These are phyloP conservation scores for Vaccinium myrtillus DNA, from an alignment of 148 eudicot genomes.

Conservation along the genomic window DNA sequence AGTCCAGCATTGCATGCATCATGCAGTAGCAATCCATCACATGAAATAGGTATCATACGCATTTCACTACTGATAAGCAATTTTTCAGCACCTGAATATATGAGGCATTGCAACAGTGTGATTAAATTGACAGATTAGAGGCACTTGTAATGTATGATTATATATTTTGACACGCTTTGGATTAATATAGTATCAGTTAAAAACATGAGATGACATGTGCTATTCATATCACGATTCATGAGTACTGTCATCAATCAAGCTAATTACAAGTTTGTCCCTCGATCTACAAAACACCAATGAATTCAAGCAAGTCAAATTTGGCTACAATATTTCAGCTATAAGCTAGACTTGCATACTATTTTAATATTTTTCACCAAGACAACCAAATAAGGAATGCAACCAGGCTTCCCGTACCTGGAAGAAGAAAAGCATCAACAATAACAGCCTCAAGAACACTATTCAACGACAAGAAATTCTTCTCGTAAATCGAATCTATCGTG, in stretches of 20 bases:
- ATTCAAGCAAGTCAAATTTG: background rate
- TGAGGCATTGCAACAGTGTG: background rate
- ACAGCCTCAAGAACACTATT: constrained; percentile 82
- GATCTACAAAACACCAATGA: background rate
- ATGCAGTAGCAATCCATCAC: background rate
- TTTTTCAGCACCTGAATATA: background rate
- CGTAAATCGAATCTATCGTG: constrained; percentile 72
- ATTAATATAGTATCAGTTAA: background rate
- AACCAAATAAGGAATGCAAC: background rate
- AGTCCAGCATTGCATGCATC: background rate
- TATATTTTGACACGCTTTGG: background rate
- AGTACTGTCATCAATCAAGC: background rate
- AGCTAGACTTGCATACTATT: background rate
- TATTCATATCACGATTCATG: background rate
- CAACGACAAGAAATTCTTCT: constrained; percentile 75
- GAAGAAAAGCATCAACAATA: constrained; percentile 56
- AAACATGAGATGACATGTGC: background rate
- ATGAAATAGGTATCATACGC: background rate
- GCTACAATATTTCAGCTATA: background rate
- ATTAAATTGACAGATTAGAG: background rate
- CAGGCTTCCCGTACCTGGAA: constrained; percentile 55
- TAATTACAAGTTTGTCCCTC: background rate
- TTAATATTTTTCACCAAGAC: background rate
- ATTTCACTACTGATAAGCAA: background rate
- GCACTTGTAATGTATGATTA: background rate